Conservation (phyloP, 192 early-diverging fungal species). For the Ambispora gerdemannii region DNA sequence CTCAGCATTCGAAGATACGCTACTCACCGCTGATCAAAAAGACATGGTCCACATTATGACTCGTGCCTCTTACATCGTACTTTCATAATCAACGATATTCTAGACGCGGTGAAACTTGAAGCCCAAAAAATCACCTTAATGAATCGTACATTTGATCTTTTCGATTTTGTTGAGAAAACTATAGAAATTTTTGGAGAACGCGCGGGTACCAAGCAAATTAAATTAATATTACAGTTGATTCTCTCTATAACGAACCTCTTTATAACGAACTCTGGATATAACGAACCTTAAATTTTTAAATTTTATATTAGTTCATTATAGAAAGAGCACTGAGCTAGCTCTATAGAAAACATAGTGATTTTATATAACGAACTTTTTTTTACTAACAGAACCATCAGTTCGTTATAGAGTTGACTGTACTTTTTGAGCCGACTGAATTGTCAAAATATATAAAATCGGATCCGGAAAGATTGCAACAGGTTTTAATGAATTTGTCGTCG, state of each 20-base stretch:
- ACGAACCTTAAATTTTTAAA: too few relatives aligned
- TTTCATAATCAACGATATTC: conserved; percentile 42
- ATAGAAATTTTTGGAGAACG: conserved; percentile 42
- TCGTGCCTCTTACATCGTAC: conserved; percentile 39
- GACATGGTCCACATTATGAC: conserved; percentile 47
- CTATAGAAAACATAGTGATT: too few relatives aligned
- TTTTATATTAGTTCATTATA: too few relatives aligned
- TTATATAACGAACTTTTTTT: too few relatives aligned
- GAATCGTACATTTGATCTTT: conserved; percentile 42
- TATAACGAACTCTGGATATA: too few relatives aligned
- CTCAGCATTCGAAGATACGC: conserved; percentile 40
- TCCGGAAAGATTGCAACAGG: conserved; percentile 38
- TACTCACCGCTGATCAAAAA: conserved; percentile 37
- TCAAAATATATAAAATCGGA: conserved; percentile 39
- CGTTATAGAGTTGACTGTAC: conserved; percentile 46
- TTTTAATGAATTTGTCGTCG: conserved; percentile 45
- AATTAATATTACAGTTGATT: too few relatives aligned
- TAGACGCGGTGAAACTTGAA: conserved; percentile 42
- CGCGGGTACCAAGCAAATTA: conserved; percentile 37
- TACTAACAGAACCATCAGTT: too few relatives aligned
- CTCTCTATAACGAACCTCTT: too few relatives aligned
- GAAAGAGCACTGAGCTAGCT: too few relatives aligned
- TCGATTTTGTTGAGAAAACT: conserved; percentile 40
- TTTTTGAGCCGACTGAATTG: conserved; percentile 43
- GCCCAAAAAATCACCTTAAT: conserved; percentile 43